Evolutionary conservation across 768 basidiomycete genomes (phyloP).

Genomic region (Coprinopsis sp.): DNA sequence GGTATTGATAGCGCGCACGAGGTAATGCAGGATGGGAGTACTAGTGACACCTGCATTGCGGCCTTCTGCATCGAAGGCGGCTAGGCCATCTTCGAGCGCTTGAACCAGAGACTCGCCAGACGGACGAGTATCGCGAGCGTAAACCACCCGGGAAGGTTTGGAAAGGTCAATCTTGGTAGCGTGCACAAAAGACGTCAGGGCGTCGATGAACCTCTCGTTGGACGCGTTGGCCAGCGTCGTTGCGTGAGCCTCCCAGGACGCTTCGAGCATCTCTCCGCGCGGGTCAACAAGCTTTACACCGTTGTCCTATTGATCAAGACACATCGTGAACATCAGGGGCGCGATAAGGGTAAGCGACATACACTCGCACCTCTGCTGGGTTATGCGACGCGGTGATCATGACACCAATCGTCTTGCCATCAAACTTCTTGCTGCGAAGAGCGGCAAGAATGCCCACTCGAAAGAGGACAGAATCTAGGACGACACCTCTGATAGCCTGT

Average conservation of each 20-base stretch:
- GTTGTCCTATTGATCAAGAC: conserved; percentile 68
- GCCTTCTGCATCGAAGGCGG: conserved; percentile 60
- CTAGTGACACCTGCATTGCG: conserved; percentile 84
- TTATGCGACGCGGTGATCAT: conserved; percentile 99
- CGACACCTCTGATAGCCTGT: conserved; percentile 46
- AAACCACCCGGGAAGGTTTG: conserved; percentile 78
- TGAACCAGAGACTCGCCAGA: conserved; percentile 73
- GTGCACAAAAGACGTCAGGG: conserved; percentile 58
- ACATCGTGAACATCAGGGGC: conserved; percentile 12
- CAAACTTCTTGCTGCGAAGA: conserved; percentile 85
- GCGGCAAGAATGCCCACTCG: conserved; percentile 88
- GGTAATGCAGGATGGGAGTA: conserved; percentile 93
- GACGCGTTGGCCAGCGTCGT: conserved; percentile 85
- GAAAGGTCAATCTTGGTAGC: conserved; percentile 70
- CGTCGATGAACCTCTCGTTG: conserved; percentile 65
- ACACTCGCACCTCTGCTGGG: conserved; percentile 70
- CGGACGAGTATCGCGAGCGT: conserved; percentile 90
- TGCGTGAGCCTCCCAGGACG: conserved; percentile 87
- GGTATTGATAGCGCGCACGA: conserved; percentile 87
- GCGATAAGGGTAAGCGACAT: background rate
- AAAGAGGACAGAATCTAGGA: conserved; percentile 89
- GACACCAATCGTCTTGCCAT: conserved; percentile 89
- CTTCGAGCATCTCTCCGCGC: conserved; percentile 93
- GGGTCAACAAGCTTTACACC: conserved; percentile 99
- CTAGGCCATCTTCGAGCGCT: conserved; percentile 80